A percentile compares a stretch with the other conserved stretches of the same genome.
Conservation (phyloP, 2,329 filamentous ascomycete genomes). For the Cladosporium sp. region DNA sequence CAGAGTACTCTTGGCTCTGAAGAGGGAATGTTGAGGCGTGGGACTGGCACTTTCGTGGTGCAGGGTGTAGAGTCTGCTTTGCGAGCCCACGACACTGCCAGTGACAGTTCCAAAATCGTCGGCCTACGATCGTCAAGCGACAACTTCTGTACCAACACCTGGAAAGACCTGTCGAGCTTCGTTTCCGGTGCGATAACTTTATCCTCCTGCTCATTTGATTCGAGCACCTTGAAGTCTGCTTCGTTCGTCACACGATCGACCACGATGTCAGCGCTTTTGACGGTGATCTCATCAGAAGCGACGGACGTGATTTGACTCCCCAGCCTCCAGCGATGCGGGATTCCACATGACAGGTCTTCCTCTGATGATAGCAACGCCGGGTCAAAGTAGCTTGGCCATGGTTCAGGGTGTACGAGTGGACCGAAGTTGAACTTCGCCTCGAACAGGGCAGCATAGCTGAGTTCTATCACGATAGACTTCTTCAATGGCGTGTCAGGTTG, state of each 20-base stretch:
- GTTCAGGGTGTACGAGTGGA: conserved; percentile 69
- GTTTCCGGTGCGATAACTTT: conserved; percentile 15
- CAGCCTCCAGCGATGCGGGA: conserved; percentile 78
- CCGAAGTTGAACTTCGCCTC: conserved; percentile 87
- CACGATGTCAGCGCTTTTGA: conserved; percentile 63
- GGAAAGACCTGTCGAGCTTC: conserved; percentile 19
- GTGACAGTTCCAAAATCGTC: conserved; percentile 67
- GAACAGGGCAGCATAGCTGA: conserved; percentile 69
- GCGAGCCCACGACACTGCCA: conserved; percentile 76
- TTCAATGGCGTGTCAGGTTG: conserved; percentile 78
- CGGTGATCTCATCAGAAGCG: conserved; percentile 57
- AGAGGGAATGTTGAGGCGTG: conserved; percentile 73
- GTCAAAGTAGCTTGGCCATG: conserved; percentile 86
- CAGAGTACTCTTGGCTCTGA: conserved; percentile 81
- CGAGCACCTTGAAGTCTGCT: conserved; percentile 50
- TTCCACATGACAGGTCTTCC: conserved; percentile 49
- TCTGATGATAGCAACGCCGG: conserved; percentile 27
- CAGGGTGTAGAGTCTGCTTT: conserved; percentile 35
- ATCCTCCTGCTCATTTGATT: conserved; percentile 11
- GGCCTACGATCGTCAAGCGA: conserved; percentile 78
- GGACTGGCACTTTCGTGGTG: conserved; percentile 68
- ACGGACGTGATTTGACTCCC: conserved; percentile 71
- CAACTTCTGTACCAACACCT: conserved; percentile 67
- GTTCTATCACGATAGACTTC: conserved; percentile 63
- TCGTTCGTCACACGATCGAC: conserved; percentile 59